Percentiles rank a stretch among this genome's conserved stretches.
Evolutionary conservation across 2,329 filamentous ascomycete genomes (phyloP).

Genomic region (Pezicula neosporulosa): DNA sequence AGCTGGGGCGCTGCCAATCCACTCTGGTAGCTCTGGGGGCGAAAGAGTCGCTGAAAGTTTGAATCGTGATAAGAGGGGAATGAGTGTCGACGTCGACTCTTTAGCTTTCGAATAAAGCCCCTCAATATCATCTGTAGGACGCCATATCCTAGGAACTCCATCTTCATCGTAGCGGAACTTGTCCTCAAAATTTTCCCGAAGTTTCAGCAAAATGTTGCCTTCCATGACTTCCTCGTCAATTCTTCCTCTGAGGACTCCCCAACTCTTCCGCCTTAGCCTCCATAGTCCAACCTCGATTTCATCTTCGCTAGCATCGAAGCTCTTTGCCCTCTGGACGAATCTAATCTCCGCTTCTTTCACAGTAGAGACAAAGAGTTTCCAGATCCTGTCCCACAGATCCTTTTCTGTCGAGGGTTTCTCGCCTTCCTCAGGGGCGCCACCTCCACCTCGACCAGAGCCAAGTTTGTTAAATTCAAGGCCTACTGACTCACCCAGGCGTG

Average conservation of each 20-base stretch:
- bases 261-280: slow-evolving; percentile 89
- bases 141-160: slow-evolving; percentile 94
- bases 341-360: slow-evolving; percentile 81
- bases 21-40: slow-evolving; percentile 77
- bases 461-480: slow-evolving; percentile 96
- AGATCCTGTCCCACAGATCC: slow-evolving; percentile 94
- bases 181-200: slow-evolving; percentile 98
- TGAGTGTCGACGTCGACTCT: slow-evolving; percentile 86
- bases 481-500: slow-evolving; percentile 80
- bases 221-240: slow-evolving; percentile 98
- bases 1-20: slow-evolving; percentile 75
- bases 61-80: slow-evolving; percentile 86
- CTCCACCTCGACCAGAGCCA: slow-evolving; percentile 80
- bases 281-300: slow-evolving; percentile 92
- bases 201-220: slow-evolving; percentile 90
- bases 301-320: slow-evolving; percentile 86
- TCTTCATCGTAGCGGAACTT: slow-evolving; percentile 97
- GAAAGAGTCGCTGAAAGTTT: slow-evolving; percentile 69
- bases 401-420: slow-evolving; percentile 74
- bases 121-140: slow-evolving; percentile 95
- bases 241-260: slow-evolving; percentile 84
- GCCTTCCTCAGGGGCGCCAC: slow-evolving; percentile 73
- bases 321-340: slow-evolving; percentile 85
- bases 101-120: slow-evolving; percentile 88
- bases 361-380: slow-evolving; percentile 78